Conservation (phyloP, 805 yeast genomes). For the Saccharomycopsis synnaedendra region DNA sequence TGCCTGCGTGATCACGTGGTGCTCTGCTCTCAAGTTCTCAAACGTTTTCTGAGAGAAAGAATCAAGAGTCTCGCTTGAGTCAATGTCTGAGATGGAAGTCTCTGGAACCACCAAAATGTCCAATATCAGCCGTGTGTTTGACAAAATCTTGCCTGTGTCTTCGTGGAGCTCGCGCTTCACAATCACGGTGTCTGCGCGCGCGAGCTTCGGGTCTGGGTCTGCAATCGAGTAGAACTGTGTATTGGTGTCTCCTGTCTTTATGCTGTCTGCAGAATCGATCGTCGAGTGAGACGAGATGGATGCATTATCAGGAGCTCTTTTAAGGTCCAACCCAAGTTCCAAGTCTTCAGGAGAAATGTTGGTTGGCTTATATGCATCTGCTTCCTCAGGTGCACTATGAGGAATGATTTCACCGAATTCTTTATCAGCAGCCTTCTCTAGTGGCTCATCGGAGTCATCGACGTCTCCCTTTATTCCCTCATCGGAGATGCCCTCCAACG, state of each 20-base stretch:
- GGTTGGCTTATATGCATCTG: not conserved
- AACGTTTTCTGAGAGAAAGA: not conserved
- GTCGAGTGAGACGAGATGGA: constrained; percentile 12
- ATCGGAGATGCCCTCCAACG: not conserved
- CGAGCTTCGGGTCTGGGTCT: not conserved
- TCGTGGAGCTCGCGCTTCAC: constrained; percentile 8
- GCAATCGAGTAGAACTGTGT: constrained; percentile 13
- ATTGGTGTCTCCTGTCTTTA: constrained; percentile 11
- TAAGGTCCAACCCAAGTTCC: not conserved
- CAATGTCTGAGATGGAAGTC: constrained; percentile 10
- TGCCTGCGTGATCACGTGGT: not conserved
- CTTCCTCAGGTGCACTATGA: not conserved
- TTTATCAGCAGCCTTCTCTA: not conserved
- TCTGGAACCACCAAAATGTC: constrained; percentile 10
- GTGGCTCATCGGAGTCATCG: not conserved
- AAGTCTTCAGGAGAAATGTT: not conserved
- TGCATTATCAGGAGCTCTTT: not conserved
- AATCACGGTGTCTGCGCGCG: constrained; percentile 5
- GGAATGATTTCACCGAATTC: not conserved
- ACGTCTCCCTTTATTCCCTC: not conserved
- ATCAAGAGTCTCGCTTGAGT: not conserved
- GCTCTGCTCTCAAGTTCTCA: not conserved
- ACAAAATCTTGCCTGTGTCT: not conserved
- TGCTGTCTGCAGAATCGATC: constrained; percentile 9
- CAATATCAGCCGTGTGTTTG: constrained; percentile 1